These are phyloP conservation scores for Acacia melanoxylon DNA, from an alignment of 306 rosid genomes.

Conservation along the genomic window DNA sequence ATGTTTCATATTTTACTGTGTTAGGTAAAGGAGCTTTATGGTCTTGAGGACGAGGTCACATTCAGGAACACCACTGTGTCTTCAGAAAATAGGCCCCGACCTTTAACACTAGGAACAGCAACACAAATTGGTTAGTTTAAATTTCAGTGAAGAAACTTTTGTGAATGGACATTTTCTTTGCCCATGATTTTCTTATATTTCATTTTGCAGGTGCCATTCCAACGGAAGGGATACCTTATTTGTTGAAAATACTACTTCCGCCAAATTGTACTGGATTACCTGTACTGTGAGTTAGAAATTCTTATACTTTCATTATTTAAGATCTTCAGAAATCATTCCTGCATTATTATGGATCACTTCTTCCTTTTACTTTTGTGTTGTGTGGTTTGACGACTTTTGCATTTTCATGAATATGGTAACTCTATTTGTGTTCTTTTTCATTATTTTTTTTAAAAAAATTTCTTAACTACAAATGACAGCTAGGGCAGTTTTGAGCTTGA, in stretches of 20 bases:
- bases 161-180: neutral
- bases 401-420: neutral
- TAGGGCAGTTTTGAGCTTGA: neutral
- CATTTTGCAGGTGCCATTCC: conserved; percentile 77
- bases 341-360: conserved; percentile 9
- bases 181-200: conserved; percentile 7
- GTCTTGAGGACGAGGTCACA: conserved; percentile 64
- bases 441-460: neutral
- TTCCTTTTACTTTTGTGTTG: conserved; percentile 2
- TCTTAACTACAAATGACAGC: conserved; percentile 5
- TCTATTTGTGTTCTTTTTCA: neutral
- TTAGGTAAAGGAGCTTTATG: conserved; percentile 93
- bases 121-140: conserved; percentile 86
- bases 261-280: conserved; percentile 83
- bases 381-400: neutral
- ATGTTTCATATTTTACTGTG: conserved; percentile 15
- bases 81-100: conserved; percentile 69
- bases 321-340: conserved; percentile 7
- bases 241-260: conserved; percentile 87
- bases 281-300: conserved; percentile 56
- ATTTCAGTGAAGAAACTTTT: conserved; percentile 14
- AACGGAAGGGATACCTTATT: conserved; percentile 93
- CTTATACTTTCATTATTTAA: neutral
- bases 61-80: conserved; percentile 78
- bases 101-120: conserved; percentile 82